A percentile compares a stretch with the other conserved stretches of the same genome.
These are phyloP conservation scores for Escallonia herrerae DNA, from an alignment of 129 eudicot genomes.

Conservation along the genomic window DNA sequence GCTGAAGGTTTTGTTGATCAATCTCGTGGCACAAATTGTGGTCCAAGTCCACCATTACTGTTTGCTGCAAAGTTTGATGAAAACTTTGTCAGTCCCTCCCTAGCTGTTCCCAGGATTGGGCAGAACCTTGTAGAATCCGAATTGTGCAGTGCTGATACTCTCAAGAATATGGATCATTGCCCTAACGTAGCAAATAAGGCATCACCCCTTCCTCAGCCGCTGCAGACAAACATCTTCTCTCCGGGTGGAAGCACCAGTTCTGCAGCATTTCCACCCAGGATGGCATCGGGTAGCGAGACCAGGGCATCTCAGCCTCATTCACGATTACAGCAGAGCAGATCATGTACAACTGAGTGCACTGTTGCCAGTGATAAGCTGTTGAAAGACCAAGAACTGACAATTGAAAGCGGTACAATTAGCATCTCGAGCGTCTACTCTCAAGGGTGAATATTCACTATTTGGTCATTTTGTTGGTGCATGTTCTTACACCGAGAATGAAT, in stretches of 20 bases:
- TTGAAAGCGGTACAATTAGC: constrained; percentile 80
- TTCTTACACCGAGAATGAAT: too few species aligned
- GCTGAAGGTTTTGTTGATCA: constrained; percentile 32
- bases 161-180: constrained; percentile 36
- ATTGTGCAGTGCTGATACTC: constrained; percentile 20
- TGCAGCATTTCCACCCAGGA: constrained; percentile 25
- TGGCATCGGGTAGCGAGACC: constrained; percentile 33
- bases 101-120: constrained; percentile 37
- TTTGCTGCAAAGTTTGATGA: constrained; percentile 36
- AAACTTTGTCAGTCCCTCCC: constrained; percentile 23
- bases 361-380: constrained; percentile 22
- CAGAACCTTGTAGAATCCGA: constrained; percentile 42
- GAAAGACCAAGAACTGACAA: constrained; percentile 46
- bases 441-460: constrained; percentile 45
- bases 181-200: constrained; percentile 28
- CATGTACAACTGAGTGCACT: constrained; percentile 38
- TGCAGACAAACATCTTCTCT: constrained; percentile 41
- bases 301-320: constrained; percentile 42
- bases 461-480: neutral
- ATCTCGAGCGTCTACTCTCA: constrained; percentile 78
- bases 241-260: constrained; percentile 41
- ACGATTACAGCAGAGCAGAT: constrained; percentile 41
- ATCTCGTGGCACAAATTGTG: constrained; percentile 23
- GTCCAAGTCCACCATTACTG: constrained; percentile 29
- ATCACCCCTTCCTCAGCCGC: constrained; percentile 29